Evolutionary conservation across 83 land plant species (phyloP).

Genomic region (Picea engelmannii): DNA sequence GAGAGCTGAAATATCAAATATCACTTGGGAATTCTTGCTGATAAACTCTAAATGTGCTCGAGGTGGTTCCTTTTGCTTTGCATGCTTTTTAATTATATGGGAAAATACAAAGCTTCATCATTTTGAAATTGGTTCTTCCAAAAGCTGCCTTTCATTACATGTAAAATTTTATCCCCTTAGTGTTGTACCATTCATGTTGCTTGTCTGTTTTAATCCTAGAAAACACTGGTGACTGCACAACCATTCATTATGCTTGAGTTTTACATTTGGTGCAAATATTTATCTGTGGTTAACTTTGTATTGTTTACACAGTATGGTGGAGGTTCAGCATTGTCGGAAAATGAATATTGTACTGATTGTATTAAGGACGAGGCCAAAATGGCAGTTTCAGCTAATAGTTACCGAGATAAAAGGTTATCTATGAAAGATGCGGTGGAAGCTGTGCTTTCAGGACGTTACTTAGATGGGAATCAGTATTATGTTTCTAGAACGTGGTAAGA

Average conservation of each 20-base stretch:
- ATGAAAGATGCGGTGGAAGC: conserved; percentile 71
- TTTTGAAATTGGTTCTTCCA: background rate
- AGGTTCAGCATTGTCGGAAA: conserved; percentile 66
- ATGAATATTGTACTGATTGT: conserved; percentile 74
- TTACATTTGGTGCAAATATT: background rate
- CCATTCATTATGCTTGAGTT: background rate
- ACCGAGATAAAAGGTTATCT: conserved; percentile 57
- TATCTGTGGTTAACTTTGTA: background rate
- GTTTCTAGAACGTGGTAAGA: conserved; percentile 88
- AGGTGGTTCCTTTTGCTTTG: background rate
- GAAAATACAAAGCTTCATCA: background rate
- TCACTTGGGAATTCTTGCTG: background rate
- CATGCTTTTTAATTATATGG: background rate
- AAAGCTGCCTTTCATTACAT: background rate
- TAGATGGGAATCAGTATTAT: conserved; percentile 55
- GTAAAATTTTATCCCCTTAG: background rate
- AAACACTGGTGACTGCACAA: background rate
- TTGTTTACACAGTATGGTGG: conserved; percentile 68
- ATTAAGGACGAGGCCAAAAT: conserved; percentile 65
- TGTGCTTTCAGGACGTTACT: conserved; percentile 52
- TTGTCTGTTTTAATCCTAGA: background rate
- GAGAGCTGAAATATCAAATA: background rate
- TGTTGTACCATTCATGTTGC: background rate
- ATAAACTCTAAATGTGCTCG: background rate
- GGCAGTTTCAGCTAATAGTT: conserved; percentile 68